Conservation (phyloP, 78 protist species). For the Tieghemostelium lacteum region DNA sequence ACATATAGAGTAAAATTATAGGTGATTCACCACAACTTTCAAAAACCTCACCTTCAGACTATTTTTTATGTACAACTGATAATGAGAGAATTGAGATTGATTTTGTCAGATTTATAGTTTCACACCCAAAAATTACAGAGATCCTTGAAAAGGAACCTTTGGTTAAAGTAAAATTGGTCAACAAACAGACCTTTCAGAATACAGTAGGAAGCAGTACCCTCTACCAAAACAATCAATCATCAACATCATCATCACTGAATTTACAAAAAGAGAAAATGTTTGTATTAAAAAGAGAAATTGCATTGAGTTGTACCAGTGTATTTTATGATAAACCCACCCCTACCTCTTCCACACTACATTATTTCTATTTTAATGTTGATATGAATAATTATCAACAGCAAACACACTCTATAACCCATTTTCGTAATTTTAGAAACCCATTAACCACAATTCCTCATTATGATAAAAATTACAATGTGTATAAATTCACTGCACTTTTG, state of each 20-base stretch:
- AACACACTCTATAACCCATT: no score
- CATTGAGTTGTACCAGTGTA: no score
- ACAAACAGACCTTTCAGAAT: slow-evolving; percentile 9
- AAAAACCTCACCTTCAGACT: slow-evolving; percentile 22
- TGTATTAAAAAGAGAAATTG: no score
- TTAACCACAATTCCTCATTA: no score
- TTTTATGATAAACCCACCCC: no score
- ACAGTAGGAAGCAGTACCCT: no score
- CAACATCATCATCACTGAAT: slow-evolving; percentile 4
- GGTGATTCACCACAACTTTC: neutral
- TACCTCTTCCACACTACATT: neutral
- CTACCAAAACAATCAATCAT: neutral
- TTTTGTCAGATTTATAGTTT: slow-evolving; percentile 52
- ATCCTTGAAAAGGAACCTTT: slow-evolving; percentile 46
- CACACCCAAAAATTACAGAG: slow-evolving; percentile 67
- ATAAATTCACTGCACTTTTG: no score
- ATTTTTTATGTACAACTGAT: slow-evolving; percentile 19
- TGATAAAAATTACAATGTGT: no score
- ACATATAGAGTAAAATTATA: slow-evolving; percentile 1
- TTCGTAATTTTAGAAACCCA: no score
- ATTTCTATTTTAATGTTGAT: no score
- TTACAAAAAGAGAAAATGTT: neutral
- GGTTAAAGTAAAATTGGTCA: slow-evolving; percentile 27
- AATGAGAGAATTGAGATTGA: slow-evolving; percentile 50
- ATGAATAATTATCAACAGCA: no score